phyloP scores from a whole-genome alignment of 2,329 filamentous ascomycete species.

The Achaetomium macrosporum region DNA sequence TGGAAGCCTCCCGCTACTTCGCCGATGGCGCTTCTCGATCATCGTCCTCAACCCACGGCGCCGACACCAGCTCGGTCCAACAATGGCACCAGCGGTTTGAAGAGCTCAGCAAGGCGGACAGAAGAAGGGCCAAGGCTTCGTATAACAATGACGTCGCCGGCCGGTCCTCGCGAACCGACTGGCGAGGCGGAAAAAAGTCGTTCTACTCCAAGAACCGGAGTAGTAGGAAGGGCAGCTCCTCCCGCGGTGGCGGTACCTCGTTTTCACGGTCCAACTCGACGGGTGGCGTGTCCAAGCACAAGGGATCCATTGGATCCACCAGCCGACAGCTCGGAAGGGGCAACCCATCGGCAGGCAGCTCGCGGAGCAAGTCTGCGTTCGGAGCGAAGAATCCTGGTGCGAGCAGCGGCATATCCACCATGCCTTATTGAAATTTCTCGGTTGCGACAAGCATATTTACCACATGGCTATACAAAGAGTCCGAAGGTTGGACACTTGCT shows the following conservation, averaged over 20 bases:
- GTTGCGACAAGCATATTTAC: neutral
- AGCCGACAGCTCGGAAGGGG: neutral
- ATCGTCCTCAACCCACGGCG: neutral
- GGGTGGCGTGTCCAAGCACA: constrained; percentile 23
- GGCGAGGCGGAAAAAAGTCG: constrained; percentile 15
- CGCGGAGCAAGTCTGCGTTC: neutral
- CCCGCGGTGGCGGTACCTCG: constrained; percentile 4
- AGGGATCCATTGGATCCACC: constrained; percentile 7
- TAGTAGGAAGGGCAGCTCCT: neutral
- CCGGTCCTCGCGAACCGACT: constrained; percentile 17
- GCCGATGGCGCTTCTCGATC: constrained; percentile 5
- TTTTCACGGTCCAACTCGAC: constrained; percentile 14
- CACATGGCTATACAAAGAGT: neutral
- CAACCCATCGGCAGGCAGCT: neutral
- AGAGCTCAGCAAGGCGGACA: constrained; percentile 7
- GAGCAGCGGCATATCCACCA: constrained; percentile 12
- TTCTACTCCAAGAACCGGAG: neutral
- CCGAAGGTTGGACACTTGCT: neutral
- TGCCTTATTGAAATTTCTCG: constrained; percentile 10
- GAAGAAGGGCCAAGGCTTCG: neutral
- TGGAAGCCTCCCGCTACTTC: constrained; percentile 46
- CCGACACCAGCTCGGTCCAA: constrained; percentile 12
- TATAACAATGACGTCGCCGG: neutral
- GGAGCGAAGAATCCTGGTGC: constrained; percentile 1
- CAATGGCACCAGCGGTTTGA: constrained; percentile 29